Conservation (phyloP, 331 rosid genomes). For the Rhamnella rubrinervis region DNA sequence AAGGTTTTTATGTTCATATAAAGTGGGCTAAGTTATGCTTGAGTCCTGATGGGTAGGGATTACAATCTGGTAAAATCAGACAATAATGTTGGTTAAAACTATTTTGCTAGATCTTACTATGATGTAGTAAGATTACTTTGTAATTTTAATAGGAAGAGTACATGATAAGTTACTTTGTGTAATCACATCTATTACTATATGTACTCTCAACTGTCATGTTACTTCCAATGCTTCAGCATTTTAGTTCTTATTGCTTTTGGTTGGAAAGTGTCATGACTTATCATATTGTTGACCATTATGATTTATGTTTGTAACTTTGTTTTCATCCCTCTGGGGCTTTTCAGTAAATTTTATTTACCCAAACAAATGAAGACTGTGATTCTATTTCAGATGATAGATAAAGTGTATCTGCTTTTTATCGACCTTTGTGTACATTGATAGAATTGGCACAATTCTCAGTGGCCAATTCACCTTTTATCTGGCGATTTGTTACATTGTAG, state of each 20-base stretch:
- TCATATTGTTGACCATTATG: background rate
- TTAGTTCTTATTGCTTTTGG: background rate
- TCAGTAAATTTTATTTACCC: too few relatives aligned
- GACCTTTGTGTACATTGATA: background rate
- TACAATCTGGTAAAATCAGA: too few relatives aligned
- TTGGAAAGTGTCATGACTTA: background rate
- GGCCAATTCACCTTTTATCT: slow-evolving; percentile 2
- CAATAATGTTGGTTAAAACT: background rate
- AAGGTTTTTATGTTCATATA: background rate
- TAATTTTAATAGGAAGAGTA: background rate
- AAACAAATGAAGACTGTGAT: too few relatives aligned
- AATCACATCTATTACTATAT: too few relatives aligned
- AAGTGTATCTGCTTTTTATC: background rate
- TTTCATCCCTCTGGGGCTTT: too few relatives aligned
- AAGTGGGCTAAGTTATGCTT: background rate
- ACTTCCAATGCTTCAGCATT: background rate
- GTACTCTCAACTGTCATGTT: too few relatives aligned
- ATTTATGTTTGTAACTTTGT: background rate
- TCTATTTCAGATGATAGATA: background rate
- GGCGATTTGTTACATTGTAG: background rate
- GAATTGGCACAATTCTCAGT: background rate
- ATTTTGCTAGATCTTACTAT: background rate
- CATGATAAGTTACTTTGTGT: too few relatives aligned
- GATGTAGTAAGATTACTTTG: background rate
- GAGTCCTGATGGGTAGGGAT: too few relatives aligned